phyloP scores from a whole-genome alignment of 345 rosid genomes.

The Salix brachista region DNA sequence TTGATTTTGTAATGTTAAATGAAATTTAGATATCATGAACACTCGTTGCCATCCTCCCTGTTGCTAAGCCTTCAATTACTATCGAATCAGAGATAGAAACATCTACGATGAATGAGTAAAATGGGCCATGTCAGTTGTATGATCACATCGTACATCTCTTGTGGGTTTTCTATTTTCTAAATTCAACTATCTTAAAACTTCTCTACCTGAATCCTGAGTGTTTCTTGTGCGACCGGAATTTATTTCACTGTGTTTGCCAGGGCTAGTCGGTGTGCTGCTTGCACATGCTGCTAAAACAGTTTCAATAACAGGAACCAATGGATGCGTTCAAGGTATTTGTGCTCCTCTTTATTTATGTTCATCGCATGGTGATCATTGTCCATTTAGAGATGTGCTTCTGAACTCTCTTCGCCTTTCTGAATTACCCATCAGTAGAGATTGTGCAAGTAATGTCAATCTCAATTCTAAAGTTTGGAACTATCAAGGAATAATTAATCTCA shows the following conservation, averaged over 20 bases:
- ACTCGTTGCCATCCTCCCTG: too few species aligned
- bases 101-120: too few species aligned
- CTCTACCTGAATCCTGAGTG: conserved; percentile 2
- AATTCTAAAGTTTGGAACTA: conserved; percentile 43
- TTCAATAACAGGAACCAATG: conserved; percentile 61
- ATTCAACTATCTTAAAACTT: background rate
- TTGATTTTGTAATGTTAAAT: too few species aligned
- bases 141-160: background rate
- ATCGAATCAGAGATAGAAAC: too few species aligned
- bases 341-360: too few species aligned
- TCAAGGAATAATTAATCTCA: conserved; percentile 5
- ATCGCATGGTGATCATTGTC: background rate
- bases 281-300: conserved; percentile 62
- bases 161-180: background rate
- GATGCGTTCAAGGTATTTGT: background rate
- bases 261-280: conserved; percentile 70
- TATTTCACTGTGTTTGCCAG: conserved; percentile 34
- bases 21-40: too few species aligned
- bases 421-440: conserved; percentile 27
- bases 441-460: conserved; percentile 48
- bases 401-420: background rate
- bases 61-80: too few species aligned
- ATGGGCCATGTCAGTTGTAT: background rate
- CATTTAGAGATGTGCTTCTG: background rate
- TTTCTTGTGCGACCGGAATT: conserved; percentile 21